Evolutionary conservation across 768 basidiomycete species (phyloP).

Genomic region (Mycena pura): DNA sequence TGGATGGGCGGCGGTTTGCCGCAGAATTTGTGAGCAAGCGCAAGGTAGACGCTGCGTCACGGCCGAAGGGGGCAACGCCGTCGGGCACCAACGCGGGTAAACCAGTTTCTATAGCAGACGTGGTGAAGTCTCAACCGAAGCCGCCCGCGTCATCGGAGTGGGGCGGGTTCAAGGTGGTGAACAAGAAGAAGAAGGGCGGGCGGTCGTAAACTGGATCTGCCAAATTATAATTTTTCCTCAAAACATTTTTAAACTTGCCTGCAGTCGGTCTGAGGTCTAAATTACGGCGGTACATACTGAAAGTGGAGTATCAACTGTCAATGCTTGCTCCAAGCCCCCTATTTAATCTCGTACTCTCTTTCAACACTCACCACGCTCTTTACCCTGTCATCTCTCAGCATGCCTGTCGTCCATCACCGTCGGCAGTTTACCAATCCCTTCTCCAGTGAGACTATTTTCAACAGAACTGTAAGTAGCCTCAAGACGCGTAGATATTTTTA

Average conservation of each 20-base stretch:
- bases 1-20: constrained; percentile 95
- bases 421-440: neutral
- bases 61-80: constrained; percentile 50
- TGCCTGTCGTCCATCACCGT: constrained; percentile 10
- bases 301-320: no score
- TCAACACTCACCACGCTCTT: constrained; percentile 8
- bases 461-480: no score
- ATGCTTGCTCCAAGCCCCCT: neutral
- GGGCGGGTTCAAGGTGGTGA: constrained; percentile 91
- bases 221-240: constrained; percentile 9
- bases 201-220: constrained; percentile 47
- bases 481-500: neutral
- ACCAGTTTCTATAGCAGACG: constrained; percentile 80
- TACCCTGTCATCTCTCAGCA: neutral
- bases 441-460: neutral
- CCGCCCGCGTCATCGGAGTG: constrained; percentile 74
- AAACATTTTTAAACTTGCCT: no score
- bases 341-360: neutral
- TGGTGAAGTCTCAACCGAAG: constrained; percentile 89
- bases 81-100: constrained; percentile 52
- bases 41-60: constrained; percentile 75
- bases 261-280: no score
- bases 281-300: no score
- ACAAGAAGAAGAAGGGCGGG: constrained; percentile 92
- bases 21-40: constrained; percentile 88